Percentiles rank a stretch among this genome's conserved stretches.
Evolutionary conservation across 768 basidiomycete species (phyloP).

Genomic region (Mycena polygramma): DNA sequence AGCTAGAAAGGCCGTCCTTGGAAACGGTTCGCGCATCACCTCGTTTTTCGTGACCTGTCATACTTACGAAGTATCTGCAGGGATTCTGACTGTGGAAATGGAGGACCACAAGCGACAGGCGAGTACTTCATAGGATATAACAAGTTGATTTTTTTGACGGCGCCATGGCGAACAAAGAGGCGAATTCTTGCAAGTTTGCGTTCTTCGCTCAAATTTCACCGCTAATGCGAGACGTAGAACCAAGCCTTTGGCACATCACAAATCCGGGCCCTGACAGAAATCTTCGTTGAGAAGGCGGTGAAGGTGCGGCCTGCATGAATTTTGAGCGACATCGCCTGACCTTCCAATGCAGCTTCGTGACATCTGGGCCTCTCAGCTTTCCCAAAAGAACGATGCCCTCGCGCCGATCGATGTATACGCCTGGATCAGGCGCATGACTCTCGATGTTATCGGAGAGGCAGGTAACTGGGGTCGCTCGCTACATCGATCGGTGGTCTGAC

Average conservation of each 20-base stretch:
- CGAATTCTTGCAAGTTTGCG: background rate
- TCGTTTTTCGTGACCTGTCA: background rate
- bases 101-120: constrained; percentile 56
- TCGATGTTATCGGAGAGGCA: background rate
- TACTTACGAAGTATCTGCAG: constrained; percentile 34
- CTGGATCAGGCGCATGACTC: background rate
- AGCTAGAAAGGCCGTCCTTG: background rate
- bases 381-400: background rate
- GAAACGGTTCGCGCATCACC: background rate
- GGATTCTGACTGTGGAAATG: constrained; percentile 53
- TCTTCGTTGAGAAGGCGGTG: background rate
- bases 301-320: background rate
- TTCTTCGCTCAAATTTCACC: background rate
- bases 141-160: background rate
- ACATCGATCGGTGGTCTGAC: background rate
- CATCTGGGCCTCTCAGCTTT: background rate
- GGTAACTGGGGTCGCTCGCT: background rate
- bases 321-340: background rate
- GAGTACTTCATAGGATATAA: background rate
- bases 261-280: background rate
- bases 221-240: constrained; percentile 45
- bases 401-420: background rate
- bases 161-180: background rate
- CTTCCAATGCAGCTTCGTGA: background rate
- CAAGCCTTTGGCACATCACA: constrained; percentile 28